Conservation (phyloP, 2,329 filamentous ascomycete species). For the Exophiala bonariae region DNA sequence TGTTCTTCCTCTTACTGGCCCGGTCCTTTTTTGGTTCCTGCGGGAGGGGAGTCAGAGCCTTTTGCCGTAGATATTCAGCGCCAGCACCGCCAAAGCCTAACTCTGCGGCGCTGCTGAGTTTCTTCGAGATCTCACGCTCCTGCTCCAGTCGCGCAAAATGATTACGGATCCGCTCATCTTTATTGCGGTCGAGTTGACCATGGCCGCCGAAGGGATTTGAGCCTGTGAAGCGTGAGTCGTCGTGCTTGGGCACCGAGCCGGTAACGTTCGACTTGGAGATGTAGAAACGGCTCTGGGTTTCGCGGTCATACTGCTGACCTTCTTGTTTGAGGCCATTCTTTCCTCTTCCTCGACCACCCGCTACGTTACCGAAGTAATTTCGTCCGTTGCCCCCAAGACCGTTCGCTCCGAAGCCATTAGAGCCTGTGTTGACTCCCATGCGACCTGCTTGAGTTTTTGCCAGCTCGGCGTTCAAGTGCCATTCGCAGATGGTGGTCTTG, state of each 20-base stretch:
- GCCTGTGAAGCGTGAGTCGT: constrained; percentile 40
- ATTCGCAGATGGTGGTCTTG: constrained; percentile 89
- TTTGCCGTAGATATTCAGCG: constrained; percentile 45
- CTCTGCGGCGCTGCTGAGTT: constrained; percentile 34
- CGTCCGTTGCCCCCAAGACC: constrained; percentile 32
- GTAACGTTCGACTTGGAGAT: constrained; percentile 33
- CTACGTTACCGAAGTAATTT: constrained; percentile 37
- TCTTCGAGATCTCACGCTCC: constrained; percentile 46
- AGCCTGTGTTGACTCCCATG: constrained; percentile 77
- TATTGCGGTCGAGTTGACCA: constrained; percentile 41
- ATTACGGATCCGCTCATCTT: constrained; percentile 43
- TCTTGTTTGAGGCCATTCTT: constrained; percentile 20
- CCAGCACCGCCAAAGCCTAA: constrained; percentile 36
- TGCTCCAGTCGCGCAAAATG: constrained; percentile 44
- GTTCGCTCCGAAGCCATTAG: constrained; percentile 45
- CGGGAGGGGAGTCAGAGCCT: constrained; percentile 5
- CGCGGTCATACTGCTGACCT: constrained; percentile 37
- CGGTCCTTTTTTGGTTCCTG: not conserved
- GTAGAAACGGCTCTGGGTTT: constrained; percentile 46
- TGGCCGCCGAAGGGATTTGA: constrained; percentile 26
- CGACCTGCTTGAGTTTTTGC: constrained; percentile 67
- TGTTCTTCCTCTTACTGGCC: not conserved
- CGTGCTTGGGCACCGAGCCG: not conserved
- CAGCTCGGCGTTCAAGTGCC: constrained; percentile 80
- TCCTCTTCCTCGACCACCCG: constrained; percentile 35